Conservation (phyloP, 495 filamentous ascomycete genomes). For the Podospora anserina region DNA sequence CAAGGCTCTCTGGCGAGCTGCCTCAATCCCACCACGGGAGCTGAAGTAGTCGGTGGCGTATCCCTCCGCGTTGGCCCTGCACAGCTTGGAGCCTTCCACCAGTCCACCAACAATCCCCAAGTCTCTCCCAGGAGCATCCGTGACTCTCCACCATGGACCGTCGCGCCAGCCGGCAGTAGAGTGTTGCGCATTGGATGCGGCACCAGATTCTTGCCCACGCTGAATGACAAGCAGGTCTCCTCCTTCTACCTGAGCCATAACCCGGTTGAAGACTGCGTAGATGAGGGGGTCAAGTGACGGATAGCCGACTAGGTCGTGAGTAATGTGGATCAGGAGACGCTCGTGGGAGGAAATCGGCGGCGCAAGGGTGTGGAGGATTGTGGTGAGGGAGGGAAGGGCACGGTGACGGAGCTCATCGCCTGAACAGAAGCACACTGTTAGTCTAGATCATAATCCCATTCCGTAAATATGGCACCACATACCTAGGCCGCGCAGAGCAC, state of each 20-base stretch:
- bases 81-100: slow-evolving; percentile 84
- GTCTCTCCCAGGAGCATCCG: slow-evolving; percentile 60
- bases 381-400: slow-evolving; percentile 91
- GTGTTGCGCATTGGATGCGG: slow-evolving; percentile 20
- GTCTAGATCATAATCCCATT: slow-evolving; percentile 4
- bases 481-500: slow-evolving; percentile 77
- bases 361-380: slow-evolving; percentile 88
- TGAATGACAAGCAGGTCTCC: slow-evolving; percentile 96
- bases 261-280: slow-evolving; percentile 87
- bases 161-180: slow-evolving; percentile 71
- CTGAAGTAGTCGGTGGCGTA: slow-evolving; percentile 82
- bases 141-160: slow-evolving; percentile 91
- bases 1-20: slow-evolving; percentile 71
- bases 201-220: slow-evolving; percentile 76
- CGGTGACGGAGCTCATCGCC: slow-evolving; percentile 86
- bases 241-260: slow-evolving; percentile 98
- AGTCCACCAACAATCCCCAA: slow-evolving; percentile 78
- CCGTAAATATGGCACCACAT: slow-evolving; percentile 24
- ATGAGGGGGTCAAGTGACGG: slow-evolving; percentile 92
- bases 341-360: slow-evolving; percentile 97
- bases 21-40: slow-evolving; percentile 70
- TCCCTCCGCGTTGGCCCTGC: slow-evolving; percentile 78
- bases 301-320: slow-evolving; percentile 91
- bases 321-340: slow-evolving; percentile 95
- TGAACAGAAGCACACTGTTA: slow-evolving; percentile 34